phyloP scores from a whole-genome alignment of 495 filamentous ascomycete species.

The Penicillium chermesinum region DNA sequence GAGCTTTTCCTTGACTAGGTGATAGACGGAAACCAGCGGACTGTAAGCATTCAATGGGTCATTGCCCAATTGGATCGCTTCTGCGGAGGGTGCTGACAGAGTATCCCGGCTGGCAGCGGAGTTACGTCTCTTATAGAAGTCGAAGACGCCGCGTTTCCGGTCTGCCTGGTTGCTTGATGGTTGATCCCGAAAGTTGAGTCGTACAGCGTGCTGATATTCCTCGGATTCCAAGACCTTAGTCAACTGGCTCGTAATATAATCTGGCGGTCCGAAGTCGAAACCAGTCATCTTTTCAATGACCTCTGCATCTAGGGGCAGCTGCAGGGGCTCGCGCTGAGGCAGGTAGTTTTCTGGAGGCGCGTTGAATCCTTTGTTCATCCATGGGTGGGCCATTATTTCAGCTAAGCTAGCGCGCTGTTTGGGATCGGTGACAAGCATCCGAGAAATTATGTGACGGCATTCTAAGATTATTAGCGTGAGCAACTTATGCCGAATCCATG shows the following conservation, averaged over 20 bases:
- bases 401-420: constrained; percentile 75
- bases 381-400: constrained; percentile 95
- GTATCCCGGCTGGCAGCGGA: constrained; percentile 82
- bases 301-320: constrained; percentile 75
- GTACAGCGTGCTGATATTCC: constrained; percentile 81
- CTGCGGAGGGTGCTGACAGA: constrained; percentile 76
- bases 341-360: constrained; percentile 85
- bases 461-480: constrained; percentile 46
- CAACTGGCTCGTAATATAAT: constrained; percentile 74
- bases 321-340: constrained; percentile 75
- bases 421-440: constrained; percentile 96
- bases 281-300: constrained; percentile 93
- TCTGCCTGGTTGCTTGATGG: constrained; percentile 64
- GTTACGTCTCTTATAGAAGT: constrained; percentile 94
- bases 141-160: constrained; percentile 85
- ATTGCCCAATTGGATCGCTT: constrained; percentile 73
- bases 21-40: constrained; percentile 90
- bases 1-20: constrained; percentile 89
- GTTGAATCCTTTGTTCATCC: constrained; percentile 92
- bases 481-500: too few species aligned
- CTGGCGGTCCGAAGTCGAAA: constrained; percentile 90
- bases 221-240: constrained; percentile 82
- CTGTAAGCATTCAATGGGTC: constrained; percentile 94
- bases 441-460: constrained; percentile 86
- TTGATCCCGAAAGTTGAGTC: constrained; percentile 60